phyloP scores from a whole-genome alignment of 495 filamentous ascomycete genomes.

The Hyaloscypha variabilis region DNA sequence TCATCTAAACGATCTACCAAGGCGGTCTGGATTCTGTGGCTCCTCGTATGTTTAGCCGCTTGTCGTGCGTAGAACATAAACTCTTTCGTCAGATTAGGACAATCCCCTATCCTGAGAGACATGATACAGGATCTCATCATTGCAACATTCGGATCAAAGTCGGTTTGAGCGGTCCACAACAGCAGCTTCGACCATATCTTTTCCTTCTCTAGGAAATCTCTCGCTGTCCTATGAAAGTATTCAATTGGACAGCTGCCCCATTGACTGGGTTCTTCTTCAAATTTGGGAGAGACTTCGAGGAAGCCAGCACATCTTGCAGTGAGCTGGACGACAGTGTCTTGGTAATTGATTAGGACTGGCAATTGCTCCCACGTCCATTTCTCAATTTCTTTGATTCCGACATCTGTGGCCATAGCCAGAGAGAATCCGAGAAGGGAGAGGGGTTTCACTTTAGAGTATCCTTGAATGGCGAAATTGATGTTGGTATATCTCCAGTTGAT shows the following conservation, averaged over 20 bases:
- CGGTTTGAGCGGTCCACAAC: neutral
- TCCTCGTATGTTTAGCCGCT: neutral
- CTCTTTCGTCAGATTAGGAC: neutral
- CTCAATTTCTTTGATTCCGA: conserved; percentile 3
- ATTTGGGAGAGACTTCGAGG: conserved; percentile 4
- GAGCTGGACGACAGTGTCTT: conserved; percentile 1
- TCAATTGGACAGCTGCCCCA: neutral
- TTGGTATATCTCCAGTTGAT: neutral
- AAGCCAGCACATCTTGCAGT: conserved; percentile 21
- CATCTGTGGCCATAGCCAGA: too few relatives aligned
- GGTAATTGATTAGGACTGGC: conserved; percentile 1
- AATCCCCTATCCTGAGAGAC: neutral
- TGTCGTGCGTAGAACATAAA: neutral
- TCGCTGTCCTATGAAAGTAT: conserved; percentile 21
- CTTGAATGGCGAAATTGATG: neutral
- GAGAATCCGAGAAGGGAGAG: neutral
- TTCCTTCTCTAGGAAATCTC: conserved; percentile 13
- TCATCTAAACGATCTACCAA: too few relatives aligned
- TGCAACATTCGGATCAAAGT: conserved; percentile 13
- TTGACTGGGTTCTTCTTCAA: neutral
- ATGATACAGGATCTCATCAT: conserved; percentile 12
- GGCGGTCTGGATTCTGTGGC: too few relatives aligned
- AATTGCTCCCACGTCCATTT: neutral
- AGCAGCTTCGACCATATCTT: neutral
- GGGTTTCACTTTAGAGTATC: too few relatives aligned